Evolutionary conservation across 2,329 filamentous ascomycete genomes (phyloP).

Genomic region (Thielaviopsis cerberus): DNA sequence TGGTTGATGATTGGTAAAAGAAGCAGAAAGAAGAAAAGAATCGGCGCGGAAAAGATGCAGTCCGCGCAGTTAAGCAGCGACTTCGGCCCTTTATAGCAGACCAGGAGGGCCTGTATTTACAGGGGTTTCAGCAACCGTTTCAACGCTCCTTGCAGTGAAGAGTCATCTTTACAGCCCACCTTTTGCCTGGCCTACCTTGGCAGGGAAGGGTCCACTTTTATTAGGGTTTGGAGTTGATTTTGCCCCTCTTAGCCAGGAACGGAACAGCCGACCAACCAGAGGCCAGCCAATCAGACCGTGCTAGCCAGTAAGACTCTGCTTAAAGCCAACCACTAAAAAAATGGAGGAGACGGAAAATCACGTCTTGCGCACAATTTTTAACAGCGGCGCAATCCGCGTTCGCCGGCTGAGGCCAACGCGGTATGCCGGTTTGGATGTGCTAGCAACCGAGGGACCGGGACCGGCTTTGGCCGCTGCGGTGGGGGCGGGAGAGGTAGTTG

Average conservation of each 20-base stretch:
- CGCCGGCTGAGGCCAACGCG: constrained; percentile 33
- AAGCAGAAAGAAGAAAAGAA: constrained; percentile 4
- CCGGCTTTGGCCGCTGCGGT: background rate
- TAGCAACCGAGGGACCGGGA: background rate
- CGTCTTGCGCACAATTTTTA: constrained; percentile 30
- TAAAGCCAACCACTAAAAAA: background rate
- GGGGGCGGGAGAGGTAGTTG: no score
- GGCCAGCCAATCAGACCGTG: background rate
- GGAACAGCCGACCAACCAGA: background rate
- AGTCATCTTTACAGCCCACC: no score
- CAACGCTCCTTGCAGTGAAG: no score
- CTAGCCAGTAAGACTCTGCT: background rate
- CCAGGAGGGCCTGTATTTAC: no score
- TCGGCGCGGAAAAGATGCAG: background rate
- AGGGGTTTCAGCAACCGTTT: background rate
- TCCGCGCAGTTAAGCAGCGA: background rate
- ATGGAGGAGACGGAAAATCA: background rate
- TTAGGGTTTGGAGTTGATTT: no score
- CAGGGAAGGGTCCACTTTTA: no score
- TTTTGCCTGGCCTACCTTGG: no score
- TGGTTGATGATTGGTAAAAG: constrained; percentile 1
- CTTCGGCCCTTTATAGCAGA: no score
- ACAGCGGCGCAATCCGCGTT: constrained; percentile 30
- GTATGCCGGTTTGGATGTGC: constrained; percentile 23
- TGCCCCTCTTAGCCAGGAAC: background rate